Evolutionary conservation across 768 basidiomycete genomes (phyloP).

Genomic region (Daedalea quercina): DNA sequence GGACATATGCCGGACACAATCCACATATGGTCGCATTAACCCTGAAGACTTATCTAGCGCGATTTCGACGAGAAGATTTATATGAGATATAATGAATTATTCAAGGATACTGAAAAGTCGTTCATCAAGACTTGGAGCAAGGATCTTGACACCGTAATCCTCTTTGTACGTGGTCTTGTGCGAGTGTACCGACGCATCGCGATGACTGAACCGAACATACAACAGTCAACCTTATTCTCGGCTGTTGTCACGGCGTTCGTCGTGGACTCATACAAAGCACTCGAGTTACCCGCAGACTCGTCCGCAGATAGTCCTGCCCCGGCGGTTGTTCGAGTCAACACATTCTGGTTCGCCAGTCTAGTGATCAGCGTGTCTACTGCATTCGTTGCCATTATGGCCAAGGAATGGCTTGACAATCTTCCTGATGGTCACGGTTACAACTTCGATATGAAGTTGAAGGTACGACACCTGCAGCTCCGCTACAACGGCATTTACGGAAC

Average conservation of each 20-base stretch:
- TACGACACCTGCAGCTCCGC: slow-evolving; percentile 35
- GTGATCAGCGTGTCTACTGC: slow-evolving; percentile 35
- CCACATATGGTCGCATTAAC: too few relatives aligned
- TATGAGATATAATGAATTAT: not conserved
- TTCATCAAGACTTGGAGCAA: slow-evolving; percentile 1
- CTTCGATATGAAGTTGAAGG: slow-evolving; percentile 28
- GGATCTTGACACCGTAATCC: slow-evolving; percentile 8
- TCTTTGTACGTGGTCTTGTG: slow-evolving; percentile 9
- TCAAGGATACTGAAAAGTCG: not conserved
- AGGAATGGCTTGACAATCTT: slow-evolving; percentile 38
- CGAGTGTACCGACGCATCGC: too few relatives aligned
- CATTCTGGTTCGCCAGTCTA: slow-evolving; percentile 33
- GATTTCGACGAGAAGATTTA: not conserved
- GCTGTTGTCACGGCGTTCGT: slow-evolving; percentile 23
- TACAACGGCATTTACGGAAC: slow-evolving; percentile 30
- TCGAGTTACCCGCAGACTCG: slow-evolving; percentile 16
- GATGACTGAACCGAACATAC: not conserved
- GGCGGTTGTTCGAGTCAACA: slow-evolving; percentile 29
- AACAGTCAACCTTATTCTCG: slow-evolving; percentile 25
- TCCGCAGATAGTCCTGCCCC: slow-evolving; percentile 5
- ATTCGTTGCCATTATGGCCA: slow-evolving; percentile 37
- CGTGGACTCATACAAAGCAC: slow-evolving; percentile 17
- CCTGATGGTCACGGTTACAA: not conserved
- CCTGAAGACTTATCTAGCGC: too few relatives aligned
- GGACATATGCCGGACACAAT: too few relatives aligned